Evolutionary conservation across 2,329 filamentous ascomycete genomes (phyloP).

Genomic region (Hypoxylon sp.): DNA sequence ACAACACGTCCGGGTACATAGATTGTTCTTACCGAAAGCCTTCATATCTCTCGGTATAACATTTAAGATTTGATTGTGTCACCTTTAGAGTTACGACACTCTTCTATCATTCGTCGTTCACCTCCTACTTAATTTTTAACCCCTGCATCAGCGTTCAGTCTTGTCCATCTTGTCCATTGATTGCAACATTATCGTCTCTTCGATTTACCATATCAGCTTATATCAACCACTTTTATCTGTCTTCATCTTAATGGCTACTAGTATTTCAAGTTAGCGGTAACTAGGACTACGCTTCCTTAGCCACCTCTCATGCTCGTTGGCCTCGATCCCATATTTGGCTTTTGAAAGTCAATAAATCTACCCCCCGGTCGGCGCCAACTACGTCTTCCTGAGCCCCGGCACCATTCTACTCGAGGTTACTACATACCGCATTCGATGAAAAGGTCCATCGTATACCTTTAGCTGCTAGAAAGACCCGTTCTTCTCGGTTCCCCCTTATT

Average conservation of each 20-base stretch:
- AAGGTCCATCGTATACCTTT: not conserved
- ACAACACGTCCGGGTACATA: conserved; percentile 19
- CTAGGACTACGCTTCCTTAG: conserved; percentile 14
- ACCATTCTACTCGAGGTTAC: not conserved
- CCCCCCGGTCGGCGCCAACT: not conserved
- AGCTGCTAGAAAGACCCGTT: not conserved
- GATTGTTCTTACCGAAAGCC: conserved; percentile 10
- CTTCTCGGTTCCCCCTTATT: conserved; percentile 9
- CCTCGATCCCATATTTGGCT: not conserved
- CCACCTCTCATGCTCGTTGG: conserved; percentile 4
- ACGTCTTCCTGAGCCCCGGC: not conserved
- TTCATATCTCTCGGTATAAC: conserved; percentile 34
- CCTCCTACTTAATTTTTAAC: not conserved
- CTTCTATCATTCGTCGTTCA: not conserved
- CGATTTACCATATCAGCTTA: not conserved
- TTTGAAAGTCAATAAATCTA: conserved; percentile 3
- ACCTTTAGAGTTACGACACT: conserved; percentile 4
- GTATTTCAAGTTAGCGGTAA: conserved; percentile 17
- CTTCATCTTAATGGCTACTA: conserved; percentile 27
- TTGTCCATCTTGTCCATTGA: conserved; percentile 1
- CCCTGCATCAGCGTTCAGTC: not conserved
- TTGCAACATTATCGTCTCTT: not conserved
- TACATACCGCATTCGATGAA: conserved; percentile 1
- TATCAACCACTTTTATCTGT: conserved; percentile 4
- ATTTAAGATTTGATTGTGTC: conserved; percentile 27